Evolutionary conservation across 345 rosid species (phyloP).

Genomic region (Camelina laxa): DNA sequence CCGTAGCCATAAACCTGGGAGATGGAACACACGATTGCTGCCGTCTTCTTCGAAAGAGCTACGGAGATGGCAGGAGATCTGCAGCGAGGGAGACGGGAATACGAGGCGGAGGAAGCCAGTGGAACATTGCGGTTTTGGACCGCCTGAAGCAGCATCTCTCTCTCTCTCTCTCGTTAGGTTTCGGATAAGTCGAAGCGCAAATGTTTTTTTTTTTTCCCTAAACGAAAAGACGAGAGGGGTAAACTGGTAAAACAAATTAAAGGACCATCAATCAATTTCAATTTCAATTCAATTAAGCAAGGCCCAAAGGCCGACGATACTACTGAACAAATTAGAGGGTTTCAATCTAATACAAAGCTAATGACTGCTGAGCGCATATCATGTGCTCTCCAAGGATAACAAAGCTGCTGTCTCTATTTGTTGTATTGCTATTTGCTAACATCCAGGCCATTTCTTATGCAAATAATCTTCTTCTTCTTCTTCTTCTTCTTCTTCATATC

Average conservation of each 20-base stretch:
- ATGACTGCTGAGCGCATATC: not conserved
- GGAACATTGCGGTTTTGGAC: slow-evolving; percentile 52
- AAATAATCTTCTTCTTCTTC: slow-evolving; percentile 40
- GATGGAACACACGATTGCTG: slow-evolving; percentile 54
- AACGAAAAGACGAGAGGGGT: slow-evolving; percentile 9
- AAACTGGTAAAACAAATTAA: slow-evolving; percentile 15
- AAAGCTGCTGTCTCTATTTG: slow-evolving; percentile 13
- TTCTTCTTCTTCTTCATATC: slow-evolving; percentile 42
- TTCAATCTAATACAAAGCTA: not conserved
- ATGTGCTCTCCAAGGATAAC: slow-evolving; percentile 16
- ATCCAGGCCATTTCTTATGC: slow-evolving; percentile 67
- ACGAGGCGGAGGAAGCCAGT: slow-evolving; percentile 53
- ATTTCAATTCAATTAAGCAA: not conserved
- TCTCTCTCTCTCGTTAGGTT: slow-evolving; percentile 22
- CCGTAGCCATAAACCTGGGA: slow-evolving; percentile 77
- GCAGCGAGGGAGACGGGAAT: slow-evolving; percentile 47
- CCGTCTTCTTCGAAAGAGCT: slow-evolving; percentile 26
- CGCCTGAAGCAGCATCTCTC: slow-evolving; percentile 59
- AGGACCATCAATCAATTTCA: not conserved
- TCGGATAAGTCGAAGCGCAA: slow-evolving; percentile 33
- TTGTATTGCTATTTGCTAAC: slow-evolving; percentile 36
- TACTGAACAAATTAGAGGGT: slow-evolving; percentile 1
- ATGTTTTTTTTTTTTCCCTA: not conserved
- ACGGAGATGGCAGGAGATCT: slow-evolving; percentile 36
- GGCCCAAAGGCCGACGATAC: slow-evolving; percentile 16